Evolutionary conservation across 148 eudicot genomes (phyloP), one percentile per base, ranked within the genome.

Genomic region (Nyssa sinensis): DNA sequence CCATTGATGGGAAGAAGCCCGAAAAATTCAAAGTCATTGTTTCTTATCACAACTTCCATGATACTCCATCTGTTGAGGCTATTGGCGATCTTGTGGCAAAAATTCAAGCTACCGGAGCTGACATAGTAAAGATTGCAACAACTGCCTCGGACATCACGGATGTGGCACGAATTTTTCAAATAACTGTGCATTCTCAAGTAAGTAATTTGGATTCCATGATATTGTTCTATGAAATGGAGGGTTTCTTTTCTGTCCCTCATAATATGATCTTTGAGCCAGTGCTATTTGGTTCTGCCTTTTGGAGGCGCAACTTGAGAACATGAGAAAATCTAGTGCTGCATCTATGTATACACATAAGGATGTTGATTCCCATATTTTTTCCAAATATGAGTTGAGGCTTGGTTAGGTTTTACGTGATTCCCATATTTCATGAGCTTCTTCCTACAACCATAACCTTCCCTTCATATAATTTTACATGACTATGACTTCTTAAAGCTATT

Each of bases 51-150:
- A 90, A 92, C 81, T 92, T 87, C 78, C 84, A 92, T 16, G 67
- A 51, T 25, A 92, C 97, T 6, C 97, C 97, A 34, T 83, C 92
- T 17, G 75, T 67, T 58, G 95, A 92, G 80, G 95, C 86, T 49
- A 81, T 92, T 32, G 95, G 93, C 44, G 76, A 80, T 79, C 97
- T 92, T 59, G 97, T 81, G 66, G 91, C 88, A 7, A 85, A 76
- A 64, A 90, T 88, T 78, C 97, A 92, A 80, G 89, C 93, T 65
- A 83, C 87, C 73, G 97, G 97, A 72, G 97, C 97, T 30, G 97
- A 92, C 79, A 88, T 92, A 66, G 95, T 90, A 14, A 90, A 90
- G 78, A 81, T 92, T 80, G 97, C 92, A 24, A 92, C 97, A 53
- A 92, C 97, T 60, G 97, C 97, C 3, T 27, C 66, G 35, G 97